phyloP scores from a whole-genome alignment of 202 grass and related monocot genomes.

The Setaria italica region DNA sequence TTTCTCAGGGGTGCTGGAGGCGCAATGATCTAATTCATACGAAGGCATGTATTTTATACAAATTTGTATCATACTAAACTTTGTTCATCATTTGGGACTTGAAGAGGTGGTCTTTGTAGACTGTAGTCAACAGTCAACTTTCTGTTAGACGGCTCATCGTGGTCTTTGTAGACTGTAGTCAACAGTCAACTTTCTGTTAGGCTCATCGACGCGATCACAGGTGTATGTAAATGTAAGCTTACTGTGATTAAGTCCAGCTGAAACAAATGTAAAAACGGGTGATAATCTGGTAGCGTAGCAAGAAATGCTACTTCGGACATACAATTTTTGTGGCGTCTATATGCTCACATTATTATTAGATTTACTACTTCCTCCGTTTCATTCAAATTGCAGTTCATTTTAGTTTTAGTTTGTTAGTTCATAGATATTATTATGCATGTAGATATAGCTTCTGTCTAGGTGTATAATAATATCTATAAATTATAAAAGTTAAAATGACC shows the following conservation, averaged over 20 bases:
- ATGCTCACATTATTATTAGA: neutral
- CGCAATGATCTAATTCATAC: conserved; percentile 59
- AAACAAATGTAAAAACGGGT: conserved; percentile 13
- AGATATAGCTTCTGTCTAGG: too few species aligned
- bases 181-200: neutral
- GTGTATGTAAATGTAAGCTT: conserved; percentile 45
- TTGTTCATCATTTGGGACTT: conserved; percentile 18
- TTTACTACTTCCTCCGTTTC: too few species aligned
- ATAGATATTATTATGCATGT: too few species aligned
- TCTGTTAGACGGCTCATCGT: neutral
- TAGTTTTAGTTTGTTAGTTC: too few species aligned
- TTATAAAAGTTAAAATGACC: too few species aligned
- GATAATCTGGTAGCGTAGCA: neutral
- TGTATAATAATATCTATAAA: too few species aligned
- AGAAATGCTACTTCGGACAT: neutral
- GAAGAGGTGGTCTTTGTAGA: conserved; percentile 10
- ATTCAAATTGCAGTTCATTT: too few species aligned
- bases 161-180: conserved; percentile 25
- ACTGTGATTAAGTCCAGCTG: neutral
- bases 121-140: conserved; percentile 25
- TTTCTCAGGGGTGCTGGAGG: conserved; percentile 83
- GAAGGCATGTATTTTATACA: conserved; percentile 48
- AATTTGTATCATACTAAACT: conserved; percentile 38
- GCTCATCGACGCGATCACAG: conserved; percentile 6
- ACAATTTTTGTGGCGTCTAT: neutral